Conservation (phyloP, 2,329 filamentous ascomycete genomes). For the Scytalidium sp. region DNA sequence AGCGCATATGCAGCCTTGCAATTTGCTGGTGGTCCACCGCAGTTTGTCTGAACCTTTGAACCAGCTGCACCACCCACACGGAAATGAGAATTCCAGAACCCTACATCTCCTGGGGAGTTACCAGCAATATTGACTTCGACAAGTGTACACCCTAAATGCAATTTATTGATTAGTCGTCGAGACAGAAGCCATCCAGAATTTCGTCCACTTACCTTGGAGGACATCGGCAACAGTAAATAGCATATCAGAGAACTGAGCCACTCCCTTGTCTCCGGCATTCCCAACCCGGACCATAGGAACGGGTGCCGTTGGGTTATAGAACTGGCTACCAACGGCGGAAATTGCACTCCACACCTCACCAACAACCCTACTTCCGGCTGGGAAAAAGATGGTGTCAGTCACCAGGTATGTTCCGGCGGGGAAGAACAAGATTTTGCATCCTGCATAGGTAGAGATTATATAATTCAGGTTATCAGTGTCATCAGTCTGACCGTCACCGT, state of each 20-base stretch:
- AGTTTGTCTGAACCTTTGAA: conserved; percentile 34
- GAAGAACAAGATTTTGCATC: conserved; percentile 40
- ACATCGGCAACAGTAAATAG: conserved; percentile 47
- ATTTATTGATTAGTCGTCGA: background rate
- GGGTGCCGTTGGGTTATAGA: conserved; percentile 38
- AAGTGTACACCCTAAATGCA: conserved; percentile 27
- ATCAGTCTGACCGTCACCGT: conserved; percentile 35
- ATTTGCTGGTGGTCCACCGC: conserved; percentile 27
- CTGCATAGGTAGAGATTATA: conserved; percentile 11
- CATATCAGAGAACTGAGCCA: conserved; percentile 50
- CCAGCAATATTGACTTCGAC: conserved; percentile 50
- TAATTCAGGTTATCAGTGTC: conserved; percentile 18
- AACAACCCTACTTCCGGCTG: conserved; percentile 46
- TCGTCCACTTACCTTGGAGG: conserved; percentile 30
- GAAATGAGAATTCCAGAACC: conserved; percentile 44
- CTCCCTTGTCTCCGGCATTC: conserved; percentile 43
- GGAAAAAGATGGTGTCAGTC: conserved; percentile 42
- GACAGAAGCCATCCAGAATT: background rate
- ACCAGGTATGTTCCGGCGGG: conserved; percentile 43
- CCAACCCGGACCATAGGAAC: conserved; percentile 49
- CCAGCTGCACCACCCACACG: conserved; percentile 43
- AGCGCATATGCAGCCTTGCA: conserved; percentile 47
- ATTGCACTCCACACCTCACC: conserved; percentile 53
- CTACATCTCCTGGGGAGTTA: conserved; percentile 43
- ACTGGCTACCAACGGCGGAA: conserved; percentile 44